These are phyloP conservation scores for Straminergon stramineum DNA, from an alignment of 225 moss, liverwort and hornwort species.

Conservation along the genomic window DNA sequence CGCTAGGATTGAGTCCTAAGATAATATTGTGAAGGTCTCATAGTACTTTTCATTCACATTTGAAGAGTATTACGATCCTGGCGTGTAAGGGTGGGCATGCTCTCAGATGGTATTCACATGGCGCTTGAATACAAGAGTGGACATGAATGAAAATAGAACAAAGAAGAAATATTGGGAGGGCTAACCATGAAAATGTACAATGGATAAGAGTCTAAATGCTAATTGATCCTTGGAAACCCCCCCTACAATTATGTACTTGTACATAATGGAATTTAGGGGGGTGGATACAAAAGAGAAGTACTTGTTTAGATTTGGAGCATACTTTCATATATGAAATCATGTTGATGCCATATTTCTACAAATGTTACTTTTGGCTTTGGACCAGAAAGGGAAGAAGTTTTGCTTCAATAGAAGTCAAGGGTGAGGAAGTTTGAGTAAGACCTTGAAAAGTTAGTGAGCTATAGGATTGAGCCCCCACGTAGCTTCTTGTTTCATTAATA, in stretches of 20 bases:
- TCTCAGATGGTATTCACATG: no score
- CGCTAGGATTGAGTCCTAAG: no score
- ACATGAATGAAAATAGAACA: accelerated
- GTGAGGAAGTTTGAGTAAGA: not conserved
- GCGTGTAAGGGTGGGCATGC: no score
- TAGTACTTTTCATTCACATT: no score
- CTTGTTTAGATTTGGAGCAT: accelerated
- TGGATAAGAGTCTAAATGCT: accelerated
- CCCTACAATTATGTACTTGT: not conserved
- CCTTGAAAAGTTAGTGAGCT: accelerated
- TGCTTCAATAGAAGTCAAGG: accelerated
- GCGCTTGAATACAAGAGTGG: not conserved
- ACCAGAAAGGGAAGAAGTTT: not conserved
- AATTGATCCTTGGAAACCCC: not conserved
- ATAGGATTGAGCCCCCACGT: accelerated
- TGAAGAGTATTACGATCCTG: no score
- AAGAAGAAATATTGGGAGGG: accelerated
- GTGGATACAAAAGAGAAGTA: not conserved
- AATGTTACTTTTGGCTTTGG: not conserved
- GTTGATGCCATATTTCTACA: no score
- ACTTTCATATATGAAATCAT: not conserved
- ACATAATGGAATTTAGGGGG: accelerated
- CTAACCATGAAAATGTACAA: not conserved
- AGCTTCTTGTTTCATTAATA: not conserved
- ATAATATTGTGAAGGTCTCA: no score